Evolutionary conservation across 257 asterid genomes (phyloP), one percentile per base, ranked within the genome.

Genomic region (Henckelia pumila): DNA sequence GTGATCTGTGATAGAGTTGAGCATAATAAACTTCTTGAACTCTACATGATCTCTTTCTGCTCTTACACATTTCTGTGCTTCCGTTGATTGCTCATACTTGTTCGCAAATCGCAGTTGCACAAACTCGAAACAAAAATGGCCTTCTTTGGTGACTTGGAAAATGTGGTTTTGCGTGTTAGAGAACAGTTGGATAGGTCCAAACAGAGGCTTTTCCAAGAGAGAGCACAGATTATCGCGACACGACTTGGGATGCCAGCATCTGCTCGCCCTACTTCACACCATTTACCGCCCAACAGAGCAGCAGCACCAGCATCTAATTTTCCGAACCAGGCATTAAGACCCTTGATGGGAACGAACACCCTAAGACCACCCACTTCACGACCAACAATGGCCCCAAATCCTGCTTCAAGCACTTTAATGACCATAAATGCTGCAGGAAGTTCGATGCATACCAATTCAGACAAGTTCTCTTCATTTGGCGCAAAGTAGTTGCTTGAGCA

Each of bases 121-220:
- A 94, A 94, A 85, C 82, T 94, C 83, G 99, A 94, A 86, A 75
- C 81, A 63, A 94, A 94, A 83, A 69, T 94, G 84, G 77, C 88
- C 60, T 87, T 88, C 87, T 88, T 88, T 70, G 68, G 59, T 78
- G 99, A 94, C 32, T 80, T 94, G 88, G 99, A 91, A 73, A 85
- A 71, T 66, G 81, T 87, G 67, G 95, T 78, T 19, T 65, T 82
- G 84, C 87, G 93, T 73, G 95, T 84, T 59, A 87, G 83, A 78
- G 99, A 94, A 66, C 96, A 85, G 69, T 65, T 91, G 71, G 99
- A 91, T 61, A 82, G 94, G 81, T 87, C 97, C 70, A 94, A 87
- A 73, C 95, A 84, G 85, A 85, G 81, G 83, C 95, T 94, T 73
- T 81, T 88, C 84, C 87, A 83, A 1, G 99, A 94, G 83, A 85